Evolutionary conservation across 2,329 filamentous ascomycete species (phyloP).

Genomic region (Fusarium decemcellulare): DNA sequence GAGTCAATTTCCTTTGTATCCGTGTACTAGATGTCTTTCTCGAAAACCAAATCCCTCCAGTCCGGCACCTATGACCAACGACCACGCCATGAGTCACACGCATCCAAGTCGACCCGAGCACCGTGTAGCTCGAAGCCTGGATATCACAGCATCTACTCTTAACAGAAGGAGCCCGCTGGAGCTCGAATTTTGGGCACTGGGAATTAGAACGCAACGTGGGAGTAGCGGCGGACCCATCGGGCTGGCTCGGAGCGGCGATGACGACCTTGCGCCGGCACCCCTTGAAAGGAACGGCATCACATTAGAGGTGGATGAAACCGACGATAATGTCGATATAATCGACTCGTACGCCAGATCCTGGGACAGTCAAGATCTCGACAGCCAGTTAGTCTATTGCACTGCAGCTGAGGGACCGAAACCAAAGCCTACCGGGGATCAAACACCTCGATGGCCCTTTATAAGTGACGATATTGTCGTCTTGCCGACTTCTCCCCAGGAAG

Average conservation of each 20-base stretch:
- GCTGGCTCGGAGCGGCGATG: background rate
- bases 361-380: conserved; percentile 1
- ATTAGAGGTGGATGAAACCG: background rate
- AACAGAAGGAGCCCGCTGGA: conserved; percentile 32
- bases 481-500: too few species aligned
- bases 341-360: conserved; percentile 29
- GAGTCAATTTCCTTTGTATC: too few species aligned
- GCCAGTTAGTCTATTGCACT: background rate
- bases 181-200: conserved; percentile 17
- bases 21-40: too few species aligned
- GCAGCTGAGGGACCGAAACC: background rate
- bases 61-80: too few species aligned
- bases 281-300: too few species aligned
- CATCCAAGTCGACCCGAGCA: too few species aligned
- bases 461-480: conserved; percentile 19
- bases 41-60: too few species aligned
- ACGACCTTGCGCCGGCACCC: too few species aligned
- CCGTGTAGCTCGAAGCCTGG: conserved; percentile 5
- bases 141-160: conserved; percentile 29
- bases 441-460: conserved; percentile 35
- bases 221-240: background rate
- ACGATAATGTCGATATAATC: conserved; percentile 26
- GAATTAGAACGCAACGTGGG: conserved; percentile 10
- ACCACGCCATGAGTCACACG: too few species aligned
- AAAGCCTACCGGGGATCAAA: background rate